Percentiles rank a stretch among this genome's conserved stretches.
These are phyloP conservation scores for Naegleria lovaniensis DNA, from an alignment of 208 protist genomes.

Conservation along the genomic window DNA sequence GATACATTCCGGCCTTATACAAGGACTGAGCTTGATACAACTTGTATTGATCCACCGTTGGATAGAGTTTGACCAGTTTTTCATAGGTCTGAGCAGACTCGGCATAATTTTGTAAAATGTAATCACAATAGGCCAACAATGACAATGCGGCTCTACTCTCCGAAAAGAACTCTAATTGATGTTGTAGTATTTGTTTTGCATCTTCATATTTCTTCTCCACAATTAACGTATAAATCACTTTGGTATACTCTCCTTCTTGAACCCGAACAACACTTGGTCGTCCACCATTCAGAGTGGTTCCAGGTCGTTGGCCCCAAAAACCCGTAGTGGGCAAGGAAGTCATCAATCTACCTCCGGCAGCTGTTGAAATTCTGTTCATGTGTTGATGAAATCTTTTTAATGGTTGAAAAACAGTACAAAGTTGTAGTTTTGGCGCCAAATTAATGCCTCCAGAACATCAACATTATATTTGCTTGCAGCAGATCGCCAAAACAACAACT, in stretches of 20 bases:
- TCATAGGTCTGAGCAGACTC: slow-evolving; percentile 67
- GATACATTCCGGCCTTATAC: slow-evolving; percentile 84
- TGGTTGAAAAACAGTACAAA: no score
- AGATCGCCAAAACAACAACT: no score
- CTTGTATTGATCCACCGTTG: slow-evolving; percentile 85
- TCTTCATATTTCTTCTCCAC: slow-evolving; percentile 85
- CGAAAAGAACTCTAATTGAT: slow-evolving; percentile 82
- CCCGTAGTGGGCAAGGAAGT: neutral
- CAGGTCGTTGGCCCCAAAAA: neutral
- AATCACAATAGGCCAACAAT: slow-evolving; percentile 91
- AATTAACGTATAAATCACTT: slow-evolving; percentile 84
- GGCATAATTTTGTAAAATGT: slow-evolving; percentile 81
- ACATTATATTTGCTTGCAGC: no score
- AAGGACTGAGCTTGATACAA: slow-evolving; percentile 88
- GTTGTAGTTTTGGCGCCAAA: no score
- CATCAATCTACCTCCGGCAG: neutral
- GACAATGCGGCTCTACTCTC: slow-evolving; percentile 87
- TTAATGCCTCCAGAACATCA: no score
- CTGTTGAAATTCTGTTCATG: slow-evolving; percentile 15
- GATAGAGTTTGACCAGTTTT: slow-evolving; percentile 77
- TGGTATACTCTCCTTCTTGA: slow-evolving; percentile 88
- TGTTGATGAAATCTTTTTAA: no score
- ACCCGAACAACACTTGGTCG: slow-evolving; percentile 45
- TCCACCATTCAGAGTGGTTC: neutral
- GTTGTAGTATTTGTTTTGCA: slow-evolving; percentile 72